A percentile compares a stretch with the other conserved stretches of the same genome.
Evolutionary conservation across 108 stramenopile genomes (phyloP).

Genomic region (Cyclotella kingstonii): DNA sequence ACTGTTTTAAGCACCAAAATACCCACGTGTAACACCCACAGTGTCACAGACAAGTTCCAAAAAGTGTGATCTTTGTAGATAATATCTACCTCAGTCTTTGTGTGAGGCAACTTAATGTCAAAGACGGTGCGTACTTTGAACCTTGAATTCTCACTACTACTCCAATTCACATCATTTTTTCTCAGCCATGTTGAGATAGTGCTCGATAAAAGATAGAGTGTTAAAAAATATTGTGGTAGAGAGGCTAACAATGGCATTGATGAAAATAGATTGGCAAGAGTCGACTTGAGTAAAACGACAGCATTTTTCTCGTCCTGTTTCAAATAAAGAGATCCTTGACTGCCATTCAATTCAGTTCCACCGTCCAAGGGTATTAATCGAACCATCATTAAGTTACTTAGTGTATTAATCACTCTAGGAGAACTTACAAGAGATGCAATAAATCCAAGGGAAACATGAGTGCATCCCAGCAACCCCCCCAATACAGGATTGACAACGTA

Average conservation of each 20-base stretch:
- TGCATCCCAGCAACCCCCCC: constrained; percentile 1
- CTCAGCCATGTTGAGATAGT: too few relatives aligned
- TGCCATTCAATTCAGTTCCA: neutral
- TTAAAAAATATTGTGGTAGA: too few relatives aligned
- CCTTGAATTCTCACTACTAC: too few relatives aligned
- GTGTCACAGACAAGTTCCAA: too few relatives aligned
- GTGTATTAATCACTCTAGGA: neutral
- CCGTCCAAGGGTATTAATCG: constrained; percentile 21
- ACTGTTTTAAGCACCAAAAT: too few relatives aligned
- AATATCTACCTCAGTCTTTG: too few relatives aligned
- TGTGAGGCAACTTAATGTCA: too few relatives aligned
- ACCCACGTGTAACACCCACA: too few relatives aligned
- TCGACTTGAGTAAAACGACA: neutral
- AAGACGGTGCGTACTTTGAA: too few relatives aligned
- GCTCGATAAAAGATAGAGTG: too few relatives aligned
- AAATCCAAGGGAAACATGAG: constrained; percentile 1
- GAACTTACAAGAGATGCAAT: neutral
- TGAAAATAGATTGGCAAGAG: neutral
- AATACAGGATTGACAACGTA: constrained; percentile 3
- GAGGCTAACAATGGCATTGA: constrained; percentile 10
- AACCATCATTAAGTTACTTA: constrained; percentile 2
- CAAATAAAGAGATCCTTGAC: neutral
- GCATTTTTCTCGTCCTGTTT: neutral
- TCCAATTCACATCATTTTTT: too few relatives aligned
- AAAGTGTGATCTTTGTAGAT: too few relatives aligned